Evolutionary conservation across 2,329 filamentous ascomycete species (phyloP).

Genomic region (Penicillium sp.): DNA sequence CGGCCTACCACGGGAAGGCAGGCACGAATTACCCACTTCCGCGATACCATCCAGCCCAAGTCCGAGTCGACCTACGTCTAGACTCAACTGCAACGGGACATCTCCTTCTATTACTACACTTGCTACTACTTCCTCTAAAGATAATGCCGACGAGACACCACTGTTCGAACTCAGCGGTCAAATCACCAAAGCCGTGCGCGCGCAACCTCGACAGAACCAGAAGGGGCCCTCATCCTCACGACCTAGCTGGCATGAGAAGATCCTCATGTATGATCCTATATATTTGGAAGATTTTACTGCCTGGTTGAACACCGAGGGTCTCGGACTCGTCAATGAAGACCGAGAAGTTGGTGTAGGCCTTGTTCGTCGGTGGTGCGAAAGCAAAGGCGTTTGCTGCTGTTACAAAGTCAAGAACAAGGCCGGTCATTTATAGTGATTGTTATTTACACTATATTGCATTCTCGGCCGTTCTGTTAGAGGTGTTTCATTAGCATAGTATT

Average conservation of each 20-base stretch:
- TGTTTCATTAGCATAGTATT: not conserved
- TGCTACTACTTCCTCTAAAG: not conserved
- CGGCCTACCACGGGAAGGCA: slow-evolving; percentile 24
- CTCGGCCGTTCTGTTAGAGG: slow-evolving; percentile 11
- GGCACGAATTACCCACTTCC: slow-evolving; percentile 20
- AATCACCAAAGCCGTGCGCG: slow-evolving; percentile 56
- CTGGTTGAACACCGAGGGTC: slow-evolving; percentile 78
- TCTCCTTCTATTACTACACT: not conserved
- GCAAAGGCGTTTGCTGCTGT: slow-evolving; percentile 82
- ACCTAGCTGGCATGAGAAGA: slow-evolving; percentile 86
- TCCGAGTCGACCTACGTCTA: not conserved
- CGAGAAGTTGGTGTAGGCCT: slow-evolving; percentile 66
- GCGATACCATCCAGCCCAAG: slow-evolving; percentile 20
- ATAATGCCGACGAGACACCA: slow-evolving; percentile 22
- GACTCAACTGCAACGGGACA: not conserved
- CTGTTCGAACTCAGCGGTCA: slow-evolving; percentile 47
- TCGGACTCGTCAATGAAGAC: slow-evolving; percentile 68
- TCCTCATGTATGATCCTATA: slow-evolving; percentile 90
- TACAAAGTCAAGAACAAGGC: slow-evolving; percentile 40
- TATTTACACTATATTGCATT: slow-evolving; percentile 2
- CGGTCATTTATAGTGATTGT: slow-evolving; percentile 1
- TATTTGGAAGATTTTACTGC: slow-evolving; percentile 80
- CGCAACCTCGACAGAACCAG: slow-evolving; percentile 42
- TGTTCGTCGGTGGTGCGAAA: slow-evolving; percentile 90
- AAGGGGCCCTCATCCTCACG: slow-evolving; percentile 38